phyloP scores from a whole-genome alignment of 208 protist species.

The Trypanosoma mega region DNA sequence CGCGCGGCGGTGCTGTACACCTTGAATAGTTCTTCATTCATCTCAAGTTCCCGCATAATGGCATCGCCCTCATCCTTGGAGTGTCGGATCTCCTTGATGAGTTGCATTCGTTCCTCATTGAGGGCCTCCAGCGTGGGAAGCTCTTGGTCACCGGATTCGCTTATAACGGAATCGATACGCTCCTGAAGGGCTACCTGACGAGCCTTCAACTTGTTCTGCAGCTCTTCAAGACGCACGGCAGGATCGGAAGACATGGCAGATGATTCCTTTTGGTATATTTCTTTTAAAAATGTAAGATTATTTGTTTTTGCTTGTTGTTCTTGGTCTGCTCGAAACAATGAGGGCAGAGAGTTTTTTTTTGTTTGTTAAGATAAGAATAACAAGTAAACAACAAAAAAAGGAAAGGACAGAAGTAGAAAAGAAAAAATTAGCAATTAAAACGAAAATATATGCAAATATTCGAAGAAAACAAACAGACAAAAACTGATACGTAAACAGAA shows the following conservation, averaged over 20 bases:
- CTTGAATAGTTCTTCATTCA: conserved; percentile 33
- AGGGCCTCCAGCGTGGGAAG: conserved; percentile 61
- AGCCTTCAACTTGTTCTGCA: conserved; percentile 20
- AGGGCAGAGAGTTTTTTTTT: too few relatives aligned
- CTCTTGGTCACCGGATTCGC: conserved; percentile 13
- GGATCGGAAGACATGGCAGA: conserved; percentile 3
- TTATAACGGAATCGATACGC: conserved; percentile 33
- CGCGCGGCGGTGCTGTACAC: conserved; percentile 68
- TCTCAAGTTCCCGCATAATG: conserved; percentile 61
- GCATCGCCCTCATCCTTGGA: conserved; percentile 82
- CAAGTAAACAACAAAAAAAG: too few relatives aligned
- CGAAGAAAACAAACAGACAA: too few relatives aligned
- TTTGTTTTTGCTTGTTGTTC: not conserved
- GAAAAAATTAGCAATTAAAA: too few relatives aligned
- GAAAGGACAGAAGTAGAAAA: conserved; percentile 8
- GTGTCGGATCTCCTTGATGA: conserved; percentile 61
- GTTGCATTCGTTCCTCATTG: conserved; percentile 42
- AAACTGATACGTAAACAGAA: too few relatives aligned
- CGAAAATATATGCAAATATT: too few relatives aligned
- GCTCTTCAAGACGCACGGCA: conserved; percentile 16
- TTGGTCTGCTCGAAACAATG: conserved; percentile 2
- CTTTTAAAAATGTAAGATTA: not conserved
- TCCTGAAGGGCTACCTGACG: conserved; percentile 28
- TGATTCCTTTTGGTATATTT: not conserved
- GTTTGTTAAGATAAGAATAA: too few relatives aligned